These are phyloP conservation scores for Pichia kluyveri DNA, from an alignment of 805 yeast species.

Conservation along the genomic window DNA sequence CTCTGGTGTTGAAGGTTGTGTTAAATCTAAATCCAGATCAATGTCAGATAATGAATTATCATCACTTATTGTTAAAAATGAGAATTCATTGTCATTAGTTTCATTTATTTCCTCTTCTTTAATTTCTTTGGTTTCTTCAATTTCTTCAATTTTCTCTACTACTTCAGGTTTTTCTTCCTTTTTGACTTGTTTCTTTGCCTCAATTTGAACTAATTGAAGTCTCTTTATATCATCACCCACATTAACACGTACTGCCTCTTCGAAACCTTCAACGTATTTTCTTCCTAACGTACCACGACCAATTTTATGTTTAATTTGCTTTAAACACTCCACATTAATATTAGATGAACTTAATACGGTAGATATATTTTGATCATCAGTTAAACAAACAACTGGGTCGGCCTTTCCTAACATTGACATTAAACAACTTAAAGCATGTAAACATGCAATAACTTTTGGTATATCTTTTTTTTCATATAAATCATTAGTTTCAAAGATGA, in stretches of 20 bases:
- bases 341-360: neutral
- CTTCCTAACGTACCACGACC: constrained; percentile 34
- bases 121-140: neutral
- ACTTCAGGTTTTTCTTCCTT: neutral
- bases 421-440: constrained; percentile 79
- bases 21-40: neutral
- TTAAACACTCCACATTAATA: constrained; percentile 59
- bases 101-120: neutral
- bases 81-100: no score
- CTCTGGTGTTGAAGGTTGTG: neutral
- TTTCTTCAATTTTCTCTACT: neutral
- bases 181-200: neutral
- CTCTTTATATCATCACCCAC: constrained; percentile 20
- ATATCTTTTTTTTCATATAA: constrained; percentile 84
- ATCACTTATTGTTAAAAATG: neutral
- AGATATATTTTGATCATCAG: constrained; percentile 29
- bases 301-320: constrained; percentile 58
- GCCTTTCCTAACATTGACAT: constrained; percentile 49
- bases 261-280: constrained; percentile 25
- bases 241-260: constrained; percentile 27
- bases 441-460: constrained; percentile 88
- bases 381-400: constrained; percentile 53
- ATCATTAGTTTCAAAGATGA: constrained; percentile 87
- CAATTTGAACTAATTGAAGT: constrained; percentile 11
- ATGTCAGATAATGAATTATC: neutral